phyloP scores from a whole-genome alignment of 192 early-diverging fungal species.

The Backusella mclennaniae region DNA sequence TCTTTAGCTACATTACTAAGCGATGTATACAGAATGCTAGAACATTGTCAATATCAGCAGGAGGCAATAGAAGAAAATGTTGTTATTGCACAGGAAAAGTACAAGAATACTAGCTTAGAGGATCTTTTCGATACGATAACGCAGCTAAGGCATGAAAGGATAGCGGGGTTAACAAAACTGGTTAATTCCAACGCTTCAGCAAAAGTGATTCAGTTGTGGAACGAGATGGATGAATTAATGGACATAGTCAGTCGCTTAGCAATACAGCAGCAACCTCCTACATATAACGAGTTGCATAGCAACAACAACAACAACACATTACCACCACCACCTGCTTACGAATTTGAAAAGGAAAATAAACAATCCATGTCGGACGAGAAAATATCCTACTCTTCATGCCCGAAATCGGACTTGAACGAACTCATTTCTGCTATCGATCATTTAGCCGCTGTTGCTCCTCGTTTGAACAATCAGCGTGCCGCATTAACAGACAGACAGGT shows the following conservation, averaged over 20 bases:
- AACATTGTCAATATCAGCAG: slow-evolving; percentile 30
- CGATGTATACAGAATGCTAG: slow-evolving; percentile 48
- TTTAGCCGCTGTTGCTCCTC: slow-evolving; percentile 46
- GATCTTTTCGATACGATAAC: not conserved
- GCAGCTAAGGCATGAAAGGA: not conserved
- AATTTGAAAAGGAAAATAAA: slow-evolving; percentile 8
- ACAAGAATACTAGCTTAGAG: not conserved
- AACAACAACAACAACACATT: not conserved
- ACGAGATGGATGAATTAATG: slow-evolving; percentile 42
- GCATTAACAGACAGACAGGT: slow-evolving; percentile 45
- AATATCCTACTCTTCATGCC: not conserved
- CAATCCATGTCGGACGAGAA: not conserved
- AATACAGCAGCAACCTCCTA: slow-evolving; percentile 16
- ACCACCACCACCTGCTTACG: not conserved
- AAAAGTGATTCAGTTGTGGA: slow-evolving; percentile 28
- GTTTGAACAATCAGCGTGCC: slow-evolving; percentile 54
- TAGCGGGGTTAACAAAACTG: not conserved
- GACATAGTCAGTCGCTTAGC: slow-evolving; percentile 21
- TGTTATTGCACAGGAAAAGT: not conserved
- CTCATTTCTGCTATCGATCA: slow-evolving; percentile 53
- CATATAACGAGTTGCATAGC: slow-evolving; percentile 16
- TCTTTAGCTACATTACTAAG: slow-evolving; percentile 52
- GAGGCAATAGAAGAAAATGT: slow-evolving; percentile 15
- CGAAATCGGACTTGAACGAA: slow-evolving; percentile 44
- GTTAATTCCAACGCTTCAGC: not conserved